These are phyloP conservation scores for Globisporangium spiculum DNA, from an alignment of 352 stramenopile species.

Conservation along the genomic window DNA sequence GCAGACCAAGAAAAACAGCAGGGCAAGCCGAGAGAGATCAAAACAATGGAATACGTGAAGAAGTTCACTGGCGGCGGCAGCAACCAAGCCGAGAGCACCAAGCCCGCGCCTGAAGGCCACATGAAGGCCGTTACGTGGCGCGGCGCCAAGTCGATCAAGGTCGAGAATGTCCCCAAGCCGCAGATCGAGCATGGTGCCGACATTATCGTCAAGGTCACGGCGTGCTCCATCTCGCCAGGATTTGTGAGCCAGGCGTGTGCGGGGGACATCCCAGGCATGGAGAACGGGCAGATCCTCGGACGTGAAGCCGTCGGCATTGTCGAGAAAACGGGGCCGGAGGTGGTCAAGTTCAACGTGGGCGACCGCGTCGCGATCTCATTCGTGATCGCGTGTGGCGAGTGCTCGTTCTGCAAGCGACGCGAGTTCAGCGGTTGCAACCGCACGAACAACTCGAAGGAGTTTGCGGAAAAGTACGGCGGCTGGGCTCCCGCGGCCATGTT, in stretches of 20 bases:
- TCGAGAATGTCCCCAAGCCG: conserved; percentile 55
- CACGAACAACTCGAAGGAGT: conserved; percentile 68
- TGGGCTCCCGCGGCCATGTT: conserved; percentile 65
- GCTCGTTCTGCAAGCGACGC: conserved; percentile 55
- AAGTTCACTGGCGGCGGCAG: conserved; percentile 23
- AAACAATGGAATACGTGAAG: conserved; percentile 33
- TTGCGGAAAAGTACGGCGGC: conserved; percentile 60
- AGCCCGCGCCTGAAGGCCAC: conserved; percentile 16
- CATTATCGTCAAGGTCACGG: conserved; percentile 63
- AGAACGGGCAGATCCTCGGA: conserved; percentile 62
- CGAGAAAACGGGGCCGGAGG: conserved; percentile 42
- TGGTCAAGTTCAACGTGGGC: conserved; percentile 51
- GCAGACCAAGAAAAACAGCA: background rate
- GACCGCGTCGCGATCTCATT: conserved; percentile 78
- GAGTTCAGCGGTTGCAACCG: conserved; percentile 69
- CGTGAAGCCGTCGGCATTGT: conserved; percentile 71
- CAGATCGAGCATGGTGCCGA: conserved; percentile 52
- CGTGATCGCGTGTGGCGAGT: conserved; percentile 64
- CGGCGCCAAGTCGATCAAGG: conserved; percentile 44
- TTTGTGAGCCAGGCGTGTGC: conserved; percentile 43
- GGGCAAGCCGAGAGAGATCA: background rate
- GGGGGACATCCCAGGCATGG: conserved; percentile 38
- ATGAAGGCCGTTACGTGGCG: conserved; percentile 68
- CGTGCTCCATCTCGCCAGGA: conserved; percentile 54
- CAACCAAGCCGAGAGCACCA: conserved; percentile 17